phyloP scores from a whole-genome alignment of 208 protist genomes.

The Trypanosomatidae sp. region DNA sequence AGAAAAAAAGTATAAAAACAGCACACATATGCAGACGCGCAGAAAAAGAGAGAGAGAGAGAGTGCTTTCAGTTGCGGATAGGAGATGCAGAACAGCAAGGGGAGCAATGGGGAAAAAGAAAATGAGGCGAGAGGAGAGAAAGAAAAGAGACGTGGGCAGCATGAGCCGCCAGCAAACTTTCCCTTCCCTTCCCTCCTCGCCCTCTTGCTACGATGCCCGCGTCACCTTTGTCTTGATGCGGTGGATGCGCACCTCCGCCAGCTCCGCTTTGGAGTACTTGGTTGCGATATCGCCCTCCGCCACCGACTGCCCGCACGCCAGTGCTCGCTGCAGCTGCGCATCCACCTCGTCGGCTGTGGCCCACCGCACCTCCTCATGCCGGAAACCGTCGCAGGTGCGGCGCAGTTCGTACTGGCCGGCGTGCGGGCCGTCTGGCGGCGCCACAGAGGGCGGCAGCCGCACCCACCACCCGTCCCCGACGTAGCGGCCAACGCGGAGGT shows the following conservation, averaged over 20 bases:
- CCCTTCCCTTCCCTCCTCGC: too few relatives aligned
- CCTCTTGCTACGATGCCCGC: too few relatives aligned
- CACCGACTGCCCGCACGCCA: slow-evolving; percentile 15
- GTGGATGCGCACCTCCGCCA: slow-evolving; percentile 38
- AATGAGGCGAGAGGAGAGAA: too few relatives aligned
- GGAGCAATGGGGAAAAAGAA: too few relatives aligned
- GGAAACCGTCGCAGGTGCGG: slow-evolving; percentile 54
- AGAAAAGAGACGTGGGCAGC: too few relatives aligned
- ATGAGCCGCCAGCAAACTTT: too few relatives aligned
- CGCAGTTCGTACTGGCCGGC: slow-evolving; percentile 49
- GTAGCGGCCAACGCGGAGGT: slow-evolving; percentile 42
- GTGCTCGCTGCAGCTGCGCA: slow-evolving; percentile 20
- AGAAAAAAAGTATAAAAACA: too few relatives aligned
- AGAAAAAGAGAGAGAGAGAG: too few relatives aligned
- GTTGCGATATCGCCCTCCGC: slow-evolving; percentile 38
- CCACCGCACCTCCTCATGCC: slow-evolving; percentile 39
- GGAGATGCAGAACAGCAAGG: too few relatives aligned
- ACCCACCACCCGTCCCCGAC: slow-evolving; percentile 76
- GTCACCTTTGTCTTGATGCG: slow-evolving; percentile 60
- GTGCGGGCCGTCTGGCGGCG: not conserved
- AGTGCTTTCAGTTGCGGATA: too few relatives aligned
- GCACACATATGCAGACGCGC: not conserved
- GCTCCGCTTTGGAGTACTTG: slow-evolving; percentile 38
- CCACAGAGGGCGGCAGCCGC: slow-evolving; percentile 25
- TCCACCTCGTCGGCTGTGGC: slow-evolving; percentile 32